Evolutionary conservation across 495 filamentous ascomycete genomes (phyloP).

Genomic region (Penicillium canariense): DNA sequence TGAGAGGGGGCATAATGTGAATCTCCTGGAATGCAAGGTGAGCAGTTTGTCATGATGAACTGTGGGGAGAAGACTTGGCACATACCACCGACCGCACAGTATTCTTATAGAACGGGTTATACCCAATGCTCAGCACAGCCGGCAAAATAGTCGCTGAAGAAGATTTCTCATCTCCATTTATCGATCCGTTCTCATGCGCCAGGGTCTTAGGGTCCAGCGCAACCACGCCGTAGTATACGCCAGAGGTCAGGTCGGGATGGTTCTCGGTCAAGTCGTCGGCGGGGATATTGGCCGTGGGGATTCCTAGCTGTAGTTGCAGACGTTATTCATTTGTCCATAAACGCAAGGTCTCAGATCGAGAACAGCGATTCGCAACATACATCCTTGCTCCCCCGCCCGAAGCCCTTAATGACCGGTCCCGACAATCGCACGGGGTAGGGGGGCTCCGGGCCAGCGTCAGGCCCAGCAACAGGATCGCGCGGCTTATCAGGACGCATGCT

Average conservation of each 20-base stretch:
- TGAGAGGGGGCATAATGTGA: constrained; percentile 69
- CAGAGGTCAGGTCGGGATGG: constrained; percentile 65
- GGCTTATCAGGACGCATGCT: constrained; percentile 43
- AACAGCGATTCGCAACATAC: no score
- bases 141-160: constrained; percentile 59
- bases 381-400: constrained; percentile 90
- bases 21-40: constrained; percentile 57
- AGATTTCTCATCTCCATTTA: constrained; percentile 4
- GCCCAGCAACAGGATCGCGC: constrained; percentile 65
- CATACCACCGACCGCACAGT: constrained; percentile 65
- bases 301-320: constrained; percentile 61
- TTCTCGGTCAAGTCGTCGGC: constrained; percentile 67
- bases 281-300: constrained; percentile 96
- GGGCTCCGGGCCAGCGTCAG: constrained; percentile 62
- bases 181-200: constrained; percentile 12
- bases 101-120: constrained; percentile 94
- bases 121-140: constrained; percentile 94
- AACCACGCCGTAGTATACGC: constrained; percentile 91
- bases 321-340: background rate
- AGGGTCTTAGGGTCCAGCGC: constrained; percentile 50
- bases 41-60: background rate
- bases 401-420: constrained; percentile 86
- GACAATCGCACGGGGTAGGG: constrained; percentile 81
- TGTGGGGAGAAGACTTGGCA: background rate
- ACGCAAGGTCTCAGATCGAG: background rate